Conservation (phyloP, 208 protist species). For the Crithidia bombi region DNA sequence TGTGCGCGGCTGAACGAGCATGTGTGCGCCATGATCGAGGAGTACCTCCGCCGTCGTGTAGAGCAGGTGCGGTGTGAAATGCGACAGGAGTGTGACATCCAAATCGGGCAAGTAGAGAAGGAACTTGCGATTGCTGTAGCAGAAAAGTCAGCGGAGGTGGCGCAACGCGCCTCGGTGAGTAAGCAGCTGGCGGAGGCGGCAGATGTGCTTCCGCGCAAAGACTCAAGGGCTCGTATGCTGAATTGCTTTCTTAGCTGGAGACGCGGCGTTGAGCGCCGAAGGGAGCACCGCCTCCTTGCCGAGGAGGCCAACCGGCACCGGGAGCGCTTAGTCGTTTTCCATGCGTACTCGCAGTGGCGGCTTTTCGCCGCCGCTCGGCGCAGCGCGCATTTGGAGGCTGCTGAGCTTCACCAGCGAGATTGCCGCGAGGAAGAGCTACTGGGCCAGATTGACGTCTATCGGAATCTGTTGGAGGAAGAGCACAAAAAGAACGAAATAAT, state of each 20-base stretch:
- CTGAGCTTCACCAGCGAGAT: slow-evolving; percentile 30
- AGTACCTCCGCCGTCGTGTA: slow-evolving; percentile 53
- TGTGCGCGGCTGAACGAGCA: slow-evolving; percentile 30
- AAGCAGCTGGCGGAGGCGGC: slow-evolving; percentile 7
- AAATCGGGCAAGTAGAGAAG: slow-evolving; percentile 10
- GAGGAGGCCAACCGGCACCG: slow-evolving; percentile 9
- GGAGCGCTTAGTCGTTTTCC: slow-evolving; percentile 25
- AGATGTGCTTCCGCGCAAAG: slow-evolving; percentile 1
- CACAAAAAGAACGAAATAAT: slow-evolving; percentile 44
- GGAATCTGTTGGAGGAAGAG: slow-evolving; percentile 37
- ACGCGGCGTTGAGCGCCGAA: slow-evolving; percentile 29
- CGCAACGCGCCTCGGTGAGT: slow-evolving; percentile 7
- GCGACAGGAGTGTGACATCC: slow-evolving; percentile 2
- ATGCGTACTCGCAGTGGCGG: slow-evolving; percentile 61
- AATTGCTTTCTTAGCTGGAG: slow-evolving; percentile 43
- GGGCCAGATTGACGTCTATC: slow-evolving; percentile 44
- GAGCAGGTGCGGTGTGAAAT: slow-evolving; percentile 25
- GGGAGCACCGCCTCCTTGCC: slow-evolving; percentile 20
- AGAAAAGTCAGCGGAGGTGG: background rate
- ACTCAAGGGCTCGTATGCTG: slow-evolving; percentile 2
- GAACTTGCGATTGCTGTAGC: background rate
- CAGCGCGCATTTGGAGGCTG: slow-evolving; percentile 30
- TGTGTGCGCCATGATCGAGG: slow-evolving; percentile 62
- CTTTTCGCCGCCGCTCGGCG: slow-evolving; percentile 52
- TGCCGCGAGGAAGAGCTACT: slow-evolving; percentile 52